A percentile compares a stretch with the other conserved stretches of the same genome.
phyloP scores from a whole-genome alignment of 2,329 filamentous ascomycete genomes.

The Aspergillus udagawae region DNA sequence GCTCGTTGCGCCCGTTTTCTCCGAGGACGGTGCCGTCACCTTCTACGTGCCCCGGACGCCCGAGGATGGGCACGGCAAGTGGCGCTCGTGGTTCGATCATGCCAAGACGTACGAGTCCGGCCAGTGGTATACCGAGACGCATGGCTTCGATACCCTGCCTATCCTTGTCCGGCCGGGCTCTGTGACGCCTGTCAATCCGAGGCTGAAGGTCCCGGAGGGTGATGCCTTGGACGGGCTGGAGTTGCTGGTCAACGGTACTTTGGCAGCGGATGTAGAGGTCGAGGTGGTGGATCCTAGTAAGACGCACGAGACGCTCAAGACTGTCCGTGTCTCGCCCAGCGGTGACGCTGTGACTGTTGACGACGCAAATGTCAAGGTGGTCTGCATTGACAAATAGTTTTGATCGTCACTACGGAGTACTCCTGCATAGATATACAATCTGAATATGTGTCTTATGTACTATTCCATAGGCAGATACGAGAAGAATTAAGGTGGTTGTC shows the following conservation, averaged over 20 bases:
- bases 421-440: not conserved
- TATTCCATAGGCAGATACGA: not conserved
- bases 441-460: not conserved
- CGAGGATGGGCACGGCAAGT: conserved; percentile 49
- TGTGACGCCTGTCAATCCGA: conserved; percentile 25
- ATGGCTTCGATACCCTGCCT: conserved; percentile 56
- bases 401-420: not conserved
- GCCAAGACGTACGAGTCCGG: conserved; percentile 35
- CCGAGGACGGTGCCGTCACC: conserved; percentile 59
- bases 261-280: conserved; percentile 15
- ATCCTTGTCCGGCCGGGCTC: conserved; percentile 52
- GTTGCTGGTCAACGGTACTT: conserved; percentile 27
- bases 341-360: conserved; percentile 14
- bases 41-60: conserved; percentile 56
- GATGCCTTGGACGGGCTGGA: conserved; percentile 28
- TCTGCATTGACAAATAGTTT: conserved; percentile 13
- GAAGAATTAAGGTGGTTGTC: not conserved
- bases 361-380: conserved; percentile 20
- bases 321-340: conserved; percentile 13
- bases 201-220: conserved; percentile 22
- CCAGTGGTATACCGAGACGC: conserved; percentile 58
- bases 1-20: conserved; percentile 62
- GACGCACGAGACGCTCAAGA: conserved; percentile 23
- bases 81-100: conserved; percentile 48
- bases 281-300: conserved; percentile 25